Base-by-base conservation (phyloP, 768 basidiomycete species). In the Coprinopsis strossmayeri region DNA sequence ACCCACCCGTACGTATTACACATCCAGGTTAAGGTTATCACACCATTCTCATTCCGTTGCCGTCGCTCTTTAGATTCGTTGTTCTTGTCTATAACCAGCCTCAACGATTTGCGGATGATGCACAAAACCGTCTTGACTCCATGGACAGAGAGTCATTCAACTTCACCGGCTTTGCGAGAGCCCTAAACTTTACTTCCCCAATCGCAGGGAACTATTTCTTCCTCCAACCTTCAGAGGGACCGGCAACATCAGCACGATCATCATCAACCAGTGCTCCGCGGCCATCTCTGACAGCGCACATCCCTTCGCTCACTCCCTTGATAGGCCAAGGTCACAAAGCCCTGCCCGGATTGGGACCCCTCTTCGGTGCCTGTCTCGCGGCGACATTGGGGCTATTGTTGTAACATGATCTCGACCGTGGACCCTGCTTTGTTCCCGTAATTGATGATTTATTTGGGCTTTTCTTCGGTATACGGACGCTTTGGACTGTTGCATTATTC, bases 161-260 rank as follows among this genome's bases (percentile, higher is more conserved):
- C 51, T 54, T 72, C 45, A 60, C 65, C 25, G 51, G 50, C 12
- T 73, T 76, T 53, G 66, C 63, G 5, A 50, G 53, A 21, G 59
- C 55, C 13, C 52, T 65, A 7, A 58, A 64, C 24, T 59, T 74
- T 13, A 66, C 66, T 1, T 45, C 54, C 23, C 70, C 71, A 2
- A 53, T 73, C 35, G 71, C 69, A 15, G 73, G 72, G 27, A 71
- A 66, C 39, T 74, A 66, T 57, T 74, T 74, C 59, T 56, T 71
- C 25, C 65, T 68, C 13, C 70, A 69, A 2, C 62, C 69, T 18
- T 20, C 40, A 42, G 40, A 12, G 12, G 18, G 9, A 39, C 27
- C 41, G 20, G n/a, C 18, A 23, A 51, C 50, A 18, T 15, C 52
- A 49, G 53, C 48, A 49, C 53, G 49, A 37, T 42, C 55, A 45